Base-by-base conservation (phyloP, 306 rosid species). In the Dalbergia cochinchinensis region DNA sequence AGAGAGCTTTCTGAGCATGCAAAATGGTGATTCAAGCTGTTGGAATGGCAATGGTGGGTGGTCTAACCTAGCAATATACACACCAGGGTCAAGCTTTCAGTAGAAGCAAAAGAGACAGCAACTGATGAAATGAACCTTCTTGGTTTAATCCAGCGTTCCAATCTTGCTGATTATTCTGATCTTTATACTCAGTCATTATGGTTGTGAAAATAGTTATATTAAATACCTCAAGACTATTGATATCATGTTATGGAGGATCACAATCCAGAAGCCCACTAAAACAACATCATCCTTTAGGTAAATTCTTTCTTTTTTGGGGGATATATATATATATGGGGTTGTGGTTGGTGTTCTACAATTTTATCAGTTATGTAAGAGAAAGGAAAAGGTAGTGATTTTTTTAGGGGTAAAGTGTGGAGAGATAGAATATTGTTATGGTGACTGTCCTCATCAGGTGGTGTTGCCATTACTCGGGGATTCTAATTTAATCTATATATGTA, bases 1-100 rank as follows among this genome's bases (percentile, higher is more conserved):
- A 4, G 92, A 70, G 84, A 82, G 77, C 61, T 88, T 83, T 73
- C 61, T 90, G 84, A 84, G 90, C 64, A 34, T 88, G 77, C 88
- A 86, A 58, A 91, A 65, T 79, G 94, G 90, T 31, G 97, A 88
- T 76, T 85, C 93, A 42, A 88, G 84, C 84, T 90, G 85, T 84
- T 94, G 98, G 96, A 83, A 75, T 70, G 87, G 88, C 44, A 81
- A 86, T 75, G 84, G 77, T 85, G 96, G 89, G 5, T 94, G 98
- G 98, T 91, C 97, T 55, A 92, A 90, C 66, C 97, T 90, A 70
- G 91, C 98, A n/a, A 94, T 94, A 72, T 92, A 86, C 82, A 89
- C 97, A n/a, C 96, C 97, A 51, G 92, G 96, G 59, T 85, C 98
- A 33, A 89, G 69, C 80, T 92, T 82, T 86, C 91, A 83, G 87